These are phyloP conservation scores for Tuber borchii DNA, from an alignment of 495 filamentous ascomycete genomes.

Conservation along the genomic window DNA sequence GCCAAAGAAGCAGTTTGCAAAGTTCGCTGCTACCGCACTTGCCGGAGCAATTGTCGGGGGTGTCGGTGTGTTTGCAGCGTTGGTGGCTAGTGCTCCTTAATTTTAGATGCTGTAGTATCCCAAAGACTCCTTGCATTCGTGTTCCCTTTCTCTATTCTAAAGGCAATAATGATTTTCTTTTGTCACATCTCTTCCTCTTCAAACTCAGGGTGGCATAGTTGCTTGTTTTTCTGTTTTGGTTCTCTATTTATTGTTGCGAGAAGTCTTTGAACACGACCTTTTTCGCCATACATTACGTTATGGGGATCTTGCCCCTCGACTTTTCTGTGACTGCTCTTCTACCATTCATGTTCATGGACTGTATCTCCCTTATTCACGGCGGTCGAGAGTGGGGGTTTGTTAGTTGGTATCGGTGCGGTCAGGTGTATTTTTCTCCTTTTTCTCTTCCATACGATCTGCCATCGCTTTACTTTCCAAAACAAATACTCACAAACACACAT, in stretches of 20 bases:
- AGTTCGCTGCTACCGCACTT: constrained; percentile 47
- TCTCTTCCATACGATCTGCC: background rate
- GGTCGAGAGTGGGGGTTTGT: background rate
- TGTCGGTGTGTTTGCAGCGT: constrained; percentile 49
- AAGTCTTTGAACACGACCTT: background rate
- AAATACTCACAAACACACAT: background rate
- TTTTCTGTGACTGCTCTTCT: background rate
- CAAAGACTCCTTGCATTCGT: background rate
- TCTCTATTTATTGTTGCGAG: background rate
- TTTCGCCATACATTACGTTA: background rate
- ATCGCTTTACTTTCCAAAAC: background rate
- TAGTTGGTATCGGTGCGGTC: background rate
- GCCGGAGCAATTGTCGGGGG: constrained; percentile 49
- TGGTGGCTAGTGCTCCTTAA: constrained; percentile 43
- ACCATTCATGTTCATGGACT: background rate
- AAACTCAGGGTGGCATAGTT: background rate
- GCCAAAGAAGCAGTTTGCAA: constrained; percentile 35
- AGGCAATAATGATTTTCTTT: background rate
- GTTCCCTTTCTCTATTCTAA: background rate
- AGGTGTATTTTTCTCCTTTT: background rate
- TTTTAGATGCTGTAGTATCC: background rate
- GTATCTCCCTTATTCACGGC: background rate
- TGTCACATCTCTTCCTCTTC: constrained; percentile 3
- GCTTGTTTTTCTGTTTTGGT: background rate
- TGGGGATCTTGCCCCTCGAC: background rate